A percentile compares a stretch with the other conserved stretches of the same genome.
These are phyloP conservation scores for Fomitopsis betulina DNA, from an alignment of 1,284 basidiomycete species.

Conservation along the genomic window DNA sequence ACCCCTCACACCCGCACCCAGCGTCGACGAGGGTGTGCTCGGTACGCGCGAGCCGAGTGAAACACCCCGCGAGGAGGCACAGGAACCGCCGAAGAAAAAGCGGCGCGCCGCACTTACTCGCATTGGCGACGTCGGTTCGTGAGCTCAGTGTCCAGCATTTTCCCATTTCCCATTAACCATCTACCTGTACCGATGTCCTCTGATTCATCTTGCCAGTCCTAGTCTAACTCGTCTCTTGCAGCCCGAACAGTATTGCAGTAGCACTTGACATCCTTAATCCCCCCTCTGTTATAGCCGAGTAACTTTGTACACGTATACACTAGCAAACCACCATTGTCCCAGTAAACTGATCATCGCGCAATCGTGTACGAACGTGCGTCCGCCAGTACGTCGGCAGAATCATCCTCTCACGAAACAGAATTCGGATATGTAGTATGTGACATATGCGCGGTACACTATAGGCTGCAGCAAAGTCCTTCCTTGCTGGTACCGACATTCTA, in stretches of 20 bases:
- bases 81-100: slow-evolving; percentile 77
- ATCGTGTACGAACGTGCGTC: too few relatives aligned
- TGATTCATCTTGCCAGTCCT: not conserved
- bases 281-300: not conserved
- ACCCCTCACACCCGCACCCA: slow-evolving; percentile 47
- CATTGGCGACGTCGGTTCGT: slow-evolving; percentile 53
- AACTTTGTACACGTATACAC: not conserved
- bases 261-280: not conserved
- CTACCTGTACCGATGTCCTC: not conserved
- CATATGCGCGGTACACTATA: too few relatives aligned
- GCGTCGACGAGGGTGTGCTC: slow-evolving; percentile 34
- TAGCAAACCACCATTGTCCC: not conserved
- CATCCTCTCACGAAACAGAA: too few relatives aligned
- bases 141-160: not conserved
- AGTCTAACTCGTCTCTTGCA: not conserved
- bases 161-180: not conserved
- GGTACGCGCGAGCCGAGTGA: slow-evolving; percentile 7
- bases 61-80: slow-evolving; percentile 19
- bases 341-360: too few relatives aligned
- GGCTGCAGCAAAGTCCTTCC: too few relatives aligned
- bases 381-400: too few relatives aligned
- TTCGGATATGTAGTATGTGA: too few relatives aligned
- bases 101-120: slow-evolving; percentile 77
- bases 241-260: not conserved
- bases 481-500: too few relatives aligned